A percentile compares a stretch with the other conserved stretches of the same genome.
Evolutionary conservation across 192 early-diverging fungal genomes (phyloP).

Genomic region (Spizellomyces punctatus): DNA sequence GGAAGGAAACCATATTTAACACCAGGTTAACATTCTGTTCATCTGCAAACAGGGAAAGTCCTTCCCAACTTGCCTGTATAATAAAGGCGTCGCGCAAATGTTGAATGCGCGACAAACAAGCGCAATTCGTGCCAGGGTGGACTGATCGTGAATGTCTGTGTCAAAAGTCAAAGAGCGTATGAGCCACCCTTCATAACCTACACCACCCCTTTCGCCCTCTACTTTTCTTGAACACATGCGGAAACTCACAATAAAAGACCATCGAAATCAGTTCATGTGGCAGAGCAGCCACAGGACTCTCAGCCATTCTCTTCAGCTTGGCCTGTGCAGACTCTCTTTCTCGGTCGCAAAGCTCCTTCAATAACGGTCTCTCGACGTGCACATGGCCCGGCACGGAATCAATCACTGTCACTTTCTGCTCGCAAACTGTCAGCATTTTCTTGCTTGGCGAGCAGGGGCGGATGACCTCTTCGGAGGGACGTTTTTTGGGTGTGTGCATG

Average conservation of each 20-base stretch:
- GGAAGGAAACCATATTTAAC: not conserved
- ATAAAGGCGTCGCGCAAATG: constrained; percentile 30
- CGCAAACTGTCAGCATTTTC: too few species aligned
- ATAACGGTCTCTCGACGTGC: not conserved
- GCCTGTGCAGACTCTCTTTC: not conserved
- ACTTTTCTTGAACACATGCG: not conserved
- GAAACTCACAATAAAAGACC: constrained; percentile 24
- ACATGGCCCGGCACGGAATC: not conserved
- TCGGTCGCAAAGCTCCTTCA: not conserved
- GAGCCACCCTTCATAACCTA: not conserved
- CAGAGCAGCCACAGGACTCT: constrained; percentile 16
- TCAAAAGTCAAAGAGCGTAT: constrained; percentile 2
- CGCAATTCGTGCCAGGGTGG: constrained; percentile 10
- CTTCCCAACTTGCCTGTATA: constrained; percentile 16
- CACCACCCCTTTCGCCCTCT: not conserved
- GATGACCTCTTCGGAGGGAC: too few species aligned
- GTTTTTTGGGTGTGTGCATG: too few species aligned
- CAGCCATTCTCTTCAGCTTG: not conserved
- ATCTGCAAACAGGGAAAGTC: not conserved
- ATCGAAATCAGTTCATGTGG: constrained; percentile 33
- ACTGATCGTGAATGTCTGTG: constrained; percentile 25
- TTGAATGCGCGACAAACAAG: constrained; percentile 32
- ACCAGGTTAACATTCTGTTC: not conserved
- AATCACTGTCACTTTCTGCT: too few species aligned
- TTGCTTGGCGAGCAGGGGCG: too few species aligned